Evolutionary conservation across 2,329 filamentous ascomycete genomes (phyloP).

Genomic region (Metarhizium album): DNA sequence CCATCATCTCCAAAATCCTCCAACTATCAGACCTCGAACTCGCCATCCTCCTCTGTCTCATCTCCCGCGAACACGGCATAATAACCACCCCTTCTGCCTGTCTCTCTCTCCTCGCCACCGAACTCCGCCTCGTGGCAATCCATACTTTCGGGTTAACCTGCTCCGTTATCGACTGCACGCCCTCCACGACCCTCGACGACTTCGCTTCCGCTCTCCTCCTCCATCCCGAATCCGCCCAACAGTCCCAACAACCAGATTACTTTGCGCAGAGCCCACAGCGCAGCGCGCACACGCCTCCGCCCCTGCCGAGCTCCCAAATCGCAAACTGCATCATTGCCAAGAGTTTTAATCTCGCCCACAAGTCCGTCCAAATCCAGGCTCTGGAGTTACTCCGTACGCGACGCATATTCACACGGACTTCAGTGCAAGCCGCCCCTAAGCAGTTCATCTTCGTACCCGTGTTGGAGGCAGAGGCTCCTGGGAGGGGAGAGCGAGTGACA

Average conservation of each 20-base stretch:
- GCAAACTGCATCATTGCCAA: constrained; percentile 76
- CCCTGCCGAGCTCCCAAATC: constrained; percentile 34
- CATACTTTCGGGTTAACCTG: constrained; percentile 64
- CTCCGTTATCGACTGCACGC: constrained; percentile 60
- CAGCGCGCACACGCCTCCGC: constrained; percentile 14
- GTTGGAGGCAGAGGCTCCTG: constrained; percentile 38
- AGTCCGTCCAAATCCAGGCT: constrained; percentile 71
- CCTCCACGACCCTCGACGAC: constrained; percentile 66
- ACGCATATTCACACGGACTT: constrained; percentile 65
- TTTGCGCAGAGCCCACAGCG: constrained; percentile 16
- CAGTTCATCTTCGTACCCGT: constrained; percentile 73
- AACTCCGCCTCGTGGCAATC: constrained; percentile 60
- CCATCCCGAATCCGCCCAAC: constrained; percentile 15
- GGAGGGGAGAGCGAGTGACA: constrained; percentile 35
- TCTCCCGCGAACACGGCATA: constrained; percentile 78
- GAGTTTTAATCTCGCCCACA: constrained; percentile 64
- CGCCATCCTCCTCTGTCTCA: constrained; percentile 70
- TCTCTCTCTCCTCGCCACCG: constrained; percentile 59
- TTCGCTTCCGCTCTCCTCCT: constrained; percentile 63
- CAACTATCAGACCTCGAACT: constrained; percentile 80
- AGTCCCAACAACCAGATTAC: constrained; percentile 18
- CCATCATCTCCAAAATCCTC: constrained; percentile 57
- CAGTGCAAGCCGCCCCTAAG: constrained; percentile 63
- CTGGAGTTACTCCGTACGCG: constrained; percentile 68
- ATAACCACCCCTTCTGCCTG: constrained; percentile 58